Evolutionary conservation across 169 alveolate species (phyloP), one percentile per base, ranked within the genome.

Genomic region (Cryptosporidium sp.): DNA sequence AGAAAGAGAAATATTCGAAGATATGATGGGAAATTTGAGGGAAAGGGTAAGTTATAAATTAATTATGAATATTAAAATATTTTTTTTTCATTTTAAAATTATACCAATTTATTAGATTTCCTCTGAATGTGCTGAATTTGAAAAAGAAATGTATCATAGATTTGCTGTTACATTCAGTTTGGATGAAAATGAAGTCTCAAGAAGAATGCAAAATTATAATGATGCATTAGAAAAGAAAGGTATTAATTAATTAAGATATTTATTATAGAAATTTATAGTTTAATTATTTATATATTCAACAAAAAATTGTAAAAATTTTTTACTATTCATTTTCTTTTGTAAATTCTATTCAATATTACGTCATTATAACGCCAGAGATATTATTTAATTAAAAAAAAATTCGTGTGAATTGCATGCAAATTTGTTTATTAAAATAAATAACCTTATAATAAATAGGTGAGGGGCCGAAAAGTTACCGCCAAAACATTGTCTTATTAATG

Each of bases 1-100:
- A 9, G 89, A 80, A 45, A 80, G 89, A 26, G 89, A 80, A 35
- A 60, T 80, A 62, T 80, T 80, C 26, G 89, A 80, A 9, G 89
- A 80, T 42, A 65, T 80, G 68, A 80, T 80, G 29, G 45, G 39
- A 37, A 65, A 80, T 42, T n/a, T 80, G 42, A 80, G 51, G 26
- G 89, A 80, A 39, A 58, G 75, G 75, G 89, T 80, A 42, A 65
- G 89, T 80, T n/a, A 23, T 39, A 2, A 69, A n/a, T 21, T 42
- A 33, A 23, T 69, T 69, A 35, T 5, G 26, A 65, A 35, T 65
- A 37, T 35, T 0, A 31, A 6, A 33, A 65, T 14, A 65, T 35
- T 35, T 7, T 10, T 33, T 56, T 33, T 10, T 21, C n/a, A 31
- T 39, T 29, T 9, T 8, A 42, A 42, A 48, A 71, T 9, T 56